These are phyloP conservation scores for Stylosanthes scabra DNA, from an alignment of 331 rosid species.

Conservation along the genomic window DNA sequence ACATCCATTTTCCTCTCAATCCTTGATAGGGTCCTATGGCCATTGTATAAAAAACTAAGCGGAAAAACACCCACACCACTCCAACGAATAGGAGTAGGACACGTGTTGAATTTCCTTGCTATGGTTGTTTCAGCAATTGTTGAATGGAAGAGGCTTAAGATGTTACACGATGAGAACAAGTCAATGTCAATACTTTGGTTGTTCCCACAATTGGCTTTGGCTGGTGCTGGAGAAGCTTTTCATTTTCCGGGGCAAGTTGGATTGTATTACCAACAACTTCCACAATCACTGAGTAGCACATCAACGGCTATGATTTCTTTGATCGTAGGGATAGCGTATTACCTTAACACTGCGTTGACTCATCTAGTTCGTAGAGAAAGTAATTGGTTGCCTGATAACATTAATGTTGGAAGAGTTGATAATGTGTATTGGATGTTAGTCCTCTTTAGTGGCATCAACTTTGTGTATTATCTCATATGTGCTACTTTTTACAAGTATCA, in stretches of 20 bases:
- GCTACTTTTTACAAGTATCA: slow-evolving; percentile 37
- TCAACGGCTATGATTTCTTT: slow-evolving; percentile 62
- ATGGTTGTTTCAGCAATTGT: slow-evolving; percentile 62
- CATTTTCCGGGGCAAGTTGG: slow-evolving; percentile 71
- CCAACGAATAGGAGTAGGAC: slow-evolving; percentile 61
- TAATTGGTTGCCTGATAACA: slow-evolving; percentile 62
- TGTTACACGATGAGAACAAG: slow-evolving; percentile 16
- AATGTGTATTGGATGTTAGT: slow-evolving; percentile 64
- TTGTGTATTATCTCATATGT: slow-evolving; percentile 41
- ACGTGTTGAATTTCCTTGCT: slow-evolving; percentile 42
- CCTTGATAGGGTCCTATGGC: slow-evolving; percentile 51
- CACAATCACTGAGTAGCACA: slow-evolving; percentile 51
- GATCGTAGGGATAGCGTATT: slow-evolving; percentile 50
- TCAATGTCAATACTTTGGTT: slow-evolving; percentile 62
- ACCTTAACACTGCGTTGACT: slow-evolving; percentile 45
- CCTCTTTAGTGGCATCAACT: slow-evolving; percentile 49
- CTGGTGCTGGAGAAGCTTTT: slow-evolving; percentile 72
- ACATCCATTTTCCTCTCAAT: slow-evolving; percentile 47
- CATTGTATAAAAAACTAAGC: slow-evolving; percentile 50
- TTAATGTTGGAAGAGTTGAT: slow-evolving; percentile 57
- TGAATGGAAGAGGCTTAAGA: slow-evolving; percentile 60
- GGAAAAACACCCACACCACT: slow-evolving; percentile 44
- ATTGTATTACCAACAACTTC: slow-evolving; percentile 73
- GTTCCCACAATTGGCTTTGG: slow-evolving; percentile 58
- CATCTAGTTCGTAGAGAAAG: slow-evolving; percentile 51